Evolutionary conservation across 257 asterid genomes (phyloP).

Genomic region (Craterostigma plantagineum): DNA sequence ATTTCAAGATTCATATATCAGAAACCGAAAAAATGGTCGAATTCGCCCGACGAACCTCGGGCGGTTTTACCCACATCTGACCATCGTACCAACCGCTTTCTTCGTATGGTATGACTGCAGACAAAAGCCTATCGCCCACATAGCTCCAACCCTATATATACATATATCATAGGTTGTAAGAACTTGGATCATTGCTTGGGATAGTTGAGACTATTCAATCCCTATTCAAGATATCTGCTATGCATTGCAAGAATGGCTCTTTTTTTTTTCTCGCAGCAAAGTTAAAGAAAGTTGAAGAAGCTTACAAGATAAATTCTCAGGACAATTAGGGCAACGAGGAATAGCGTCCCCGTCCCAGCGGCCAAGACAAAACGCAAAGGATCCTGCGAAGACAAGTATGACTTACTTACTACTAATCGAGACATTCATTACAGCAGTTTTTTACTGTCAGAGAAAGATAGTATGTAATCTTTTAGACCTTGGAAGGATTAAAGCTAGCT

Average conservation of each 20-base stretch:
- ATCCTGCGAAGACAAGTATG: constrained; percentile 47
- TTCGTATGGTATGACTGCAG: constrained; percentile 83
- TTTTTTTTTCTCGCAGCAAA: too few relatives aligned
- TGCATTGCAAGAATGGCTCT: not conserved
- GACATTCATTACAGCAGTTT: constrained; percentile 2
- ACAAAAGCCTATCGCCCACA: constrained; percentile 73
- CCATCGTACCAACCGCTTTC: constrained; percentile 93
- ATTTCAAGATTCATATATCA: too few relatives aligned
- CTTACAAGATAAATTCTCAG: constrained; percentile 79
- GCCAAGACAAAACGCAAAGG: constrained; percentile 57
- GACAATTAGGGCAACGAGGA: constrained; percentile 62
- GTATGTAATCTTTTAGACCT: constrained; percentile 15
- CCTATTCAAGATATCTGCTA: too few relatives aligned
- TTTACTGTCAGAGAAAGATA: not conserved
- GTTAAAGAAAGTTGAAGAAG: not conserved
- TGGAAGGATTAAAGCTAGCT: constrained; percentile 61
- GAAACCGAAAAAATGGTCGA: not conserved
- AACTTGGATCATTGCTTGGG: not conserved
- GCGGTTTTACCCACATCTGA: constrained; percentile 97
- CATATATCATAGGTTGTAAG: not conserved
- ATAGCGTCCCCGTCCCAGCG: constrained; percentile 72
- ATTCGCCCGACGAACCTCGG: constrained; percentile 33
- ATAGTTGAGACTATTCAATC: too few relatives aligned
- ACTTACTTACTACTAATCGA: constrained; percentile 10
- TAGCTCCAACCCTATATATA: constrained; percentile 74